Percentiles rank a stretch among this genome's conserved stretches.
These are phyloP conservation scores for Carpinus fangiana DNA, from an alignment of 306 rosid genomes.

Conservation along the genomic window DNA sequence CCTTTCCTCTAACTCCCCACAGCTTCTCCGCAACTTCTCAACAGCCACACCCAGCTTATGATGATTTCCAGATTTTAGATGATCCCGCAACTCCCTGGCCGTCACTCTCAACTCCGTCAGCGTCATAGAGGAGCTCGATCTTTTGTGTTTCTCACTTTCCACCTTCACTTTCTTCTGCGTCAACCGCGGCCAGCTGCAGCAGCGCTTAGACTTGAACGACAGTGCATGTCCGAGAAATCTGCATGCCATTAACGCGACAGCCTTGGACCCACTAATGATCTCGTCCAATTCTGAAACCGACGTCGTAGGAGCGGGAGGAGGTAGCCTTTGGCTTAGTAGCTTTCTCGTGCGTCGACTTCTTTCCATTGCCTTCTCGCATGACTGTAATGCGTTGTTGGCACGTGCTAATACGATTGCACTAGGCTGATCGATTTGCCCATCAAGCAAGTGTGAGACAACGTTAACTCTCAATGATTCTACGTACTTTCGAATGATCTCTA, in stretches of 20 bases:
- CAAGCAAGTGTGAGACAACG: constrained; percentile 29
- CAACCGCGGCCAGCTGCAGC: constrained; percentile 30
- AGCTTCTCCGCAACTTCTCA: constrained; percentile 33
- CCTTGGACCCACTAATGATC: constrained; percentile 43
- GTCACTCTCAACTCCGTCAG: constrained; percentile 35
- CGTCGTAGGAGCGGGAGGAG: background rate
- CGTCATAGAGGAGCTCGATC: constrained; percentile 19
- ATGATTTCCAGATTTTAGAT: constrained; percentile 28
- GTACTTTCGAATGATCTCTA: constrained; percentile 27
- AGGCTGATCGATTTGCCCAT: constrained; percentile 11
- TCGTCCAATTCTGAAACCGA: constrained; percentile 29
- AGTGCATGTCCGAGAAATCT: constrained; percentile 37
- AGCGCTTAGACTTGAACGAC: constrained; percentile 37
- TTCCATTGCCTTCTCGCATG: constrained; percentile 23
- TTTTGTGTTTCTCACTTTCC: constrained; percentile 12
- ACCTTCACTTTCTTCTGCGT: constrained; percentile 24
- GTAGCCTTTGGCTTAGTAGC: constrained; percentile 10
- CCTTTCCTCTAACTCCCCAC: constrained; percentile 36
- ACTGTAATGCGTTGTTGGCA: constrained; percentile 33
- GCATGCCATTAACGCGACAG: constrained; percentile 41
- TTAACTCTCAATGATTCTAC: constrained; percentile 31
- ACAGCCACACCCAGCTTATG: constrained; percentile 27
- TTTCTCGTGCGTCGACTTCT: constrained; percentile 30
- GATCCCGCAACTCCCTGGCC: constrained; percentile 34
- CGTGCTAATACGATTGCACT: constrained; percentile 22